Evolutionary conservation across 2,329 filamentous ascomycete genomes (phyloP), one percentile per base, ranked within the genome.

Genomic region (Coccinonectria pachysandricola): DNA sequence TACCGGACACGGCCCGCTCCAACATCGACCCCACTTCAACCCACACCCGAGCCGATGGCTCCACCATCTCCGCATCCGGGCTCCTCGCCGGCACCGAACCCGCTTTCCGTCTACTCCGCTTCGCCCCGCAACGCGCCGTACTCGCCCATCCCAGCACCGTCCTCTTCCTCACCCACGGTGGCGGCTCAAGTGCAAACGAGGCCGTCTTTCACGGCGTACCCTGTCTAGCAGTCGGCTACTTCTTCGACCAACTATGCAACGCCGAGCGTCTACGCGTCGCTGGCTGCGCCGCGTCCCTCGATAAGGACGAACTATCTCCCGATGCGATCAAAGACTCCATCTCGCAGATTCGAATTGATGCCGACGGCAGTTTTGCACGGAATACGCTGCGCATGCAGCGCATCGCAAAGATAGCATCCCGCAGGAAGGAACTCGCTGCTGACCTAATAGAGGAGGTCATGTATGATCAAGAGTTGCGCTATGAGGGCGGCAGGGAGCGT

Each of bases 401-500:
- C 7, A 59, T 64, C 13, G 56, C 59, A 4, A 42, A 34, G 8
- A 35, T 60, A 1, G 52, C 56, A 13, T 40, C 52, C 0, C 43
- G 50, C 4, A 45, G 51, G 8, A 62, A 60, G 35, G 21, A 61
- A 4, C 36, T 50, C 4, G 58, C 50, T 0, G 56, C 52, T 1
- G 56, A 60, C 25, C 41, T 62, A 5, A 39, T 62, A 6, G 60
- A 62, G 27, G 59, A 64, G 34, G 35, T 61, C 8, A 42, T 62
- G 34, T 47, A 49, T 14, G 59, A 62, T 22, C 39, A 47, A 21
- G 46, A 52, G 21, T 36, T 46, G 5, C 26, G 46, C 1, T 29
- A 43, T 20, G 29, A 27, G 2, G 34, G 36, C 2, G 43, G 28
- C 12, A 12, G 21, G 5, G 39, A 42, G 27, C 22, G 43, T 2